Evolutionary conservation across 108 stramenopile genomes (phyloP), one percentile per base, ranked within the genome.

Genomic region (Stephanodiscus minutulus): DNA sequence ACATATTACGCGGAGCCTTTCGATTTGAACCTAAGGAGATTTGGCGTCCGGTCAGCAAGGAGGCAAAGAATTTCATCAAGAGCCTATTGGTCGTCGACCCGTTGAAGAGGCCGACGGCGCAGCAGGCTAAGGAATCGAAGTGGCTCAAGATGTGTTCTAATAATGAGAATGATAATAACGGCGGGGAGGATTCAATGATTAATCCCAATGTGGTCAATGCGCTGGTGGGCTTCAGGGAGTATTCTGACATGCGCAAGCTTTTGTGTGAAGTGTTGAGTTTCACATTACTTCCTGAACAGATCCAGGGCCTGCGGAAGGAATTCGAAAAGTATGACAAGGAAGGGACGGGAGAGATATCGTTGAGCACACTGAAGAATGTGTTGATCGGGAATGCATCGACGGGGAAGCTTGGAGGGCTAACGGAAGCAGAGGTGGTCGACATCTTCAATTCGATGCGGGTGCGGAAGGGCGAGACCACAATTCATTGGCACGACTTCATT

Each of bases 401-500:
- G 25, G 92, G 92, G 20, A 89, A 86, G 24, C 81, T 93, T n/a
- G 92, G 92, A 4, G 86, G 88, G 5, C 66, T 96, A 55, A 91
- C 91, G 31, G 92, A 93, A 74, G 88, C 84, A 58, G 94, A 96
- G 82, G 91, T 93, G 12, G 87, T 87, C 66, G 93, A 94, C 61
- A 94, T 94, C 43, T 94, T 94, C 85, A 89, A 91, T 72, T 90
- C 93, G 1, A 88, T 94, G 83, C 77, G 93, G 17, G 93, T 94
- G 4, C 85, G 88, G 15, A 94, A 94, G 66, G 75, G 85, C 5
- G 93, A 94, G 65, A 87, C 87, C 0, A 74, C 83, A 10, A 91
- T 94, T 72, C 93, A 90, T 62, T 94, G 78, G 78, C 93, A 94
- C 61, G 93, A 94, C 66, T 96, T 96, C 66, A 92, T 96, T 68